Percentiles rank a stretch among this genome's conserved stretches.
phyloP scores from a whole-genome alignment of 441 rosid genomes.

The Populus hybrid region DNA sequence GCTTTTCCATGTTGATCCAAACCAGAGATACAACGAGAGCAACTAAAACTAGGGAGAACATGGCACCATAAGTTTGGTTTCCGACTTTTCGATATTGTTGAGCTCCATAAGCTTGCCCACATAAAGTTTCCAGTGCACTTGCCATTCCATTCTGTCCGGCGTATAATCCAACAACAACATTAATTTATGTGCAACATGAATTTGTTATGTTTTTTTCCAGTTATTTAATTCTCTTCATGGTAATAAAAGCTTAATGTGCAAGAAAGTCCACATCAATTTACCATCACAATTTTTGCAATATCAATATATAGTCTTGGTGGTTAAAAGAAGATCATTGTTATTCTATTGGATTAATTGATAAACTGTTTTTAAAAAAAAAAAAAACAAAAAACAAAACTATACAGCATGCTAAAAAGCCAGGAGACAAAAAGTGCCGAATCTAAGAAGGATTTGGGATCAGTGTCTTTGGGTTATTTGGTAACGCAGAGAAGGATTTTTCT shows the following conservation, averaged over 20 bases:
- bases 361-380: too few relatives aligned
- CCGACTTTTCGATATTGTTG: constrained; percentile 52
- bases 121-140: constrained; percentile 66
- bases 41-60: constrained; percentile 42
- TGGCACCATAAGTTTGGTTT: constrained; percentile 50
- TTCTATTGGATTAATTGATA: background rate
- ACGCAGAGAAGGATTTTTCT: background rate
- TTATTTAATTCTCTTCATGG: background rate
- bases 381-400: too few relatives aligned
- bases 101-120: constrained; percentile 85
- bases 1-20: constrained; percentile 56
- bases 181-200: background rate
- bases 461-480: background rate
- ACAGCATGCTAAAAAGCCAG: background rate
- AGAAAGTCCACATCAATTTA: background rate
- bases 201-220: background rate
- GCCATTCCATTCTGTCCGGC: constrained; percentile 65
- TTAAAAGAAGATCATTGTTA: background rate
- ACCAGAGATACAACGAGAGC: constrained; percentile 54
- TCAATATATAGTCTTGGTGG: background rate
- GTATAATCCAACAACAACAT: background rate
- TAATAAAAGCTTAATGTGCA: background rate
- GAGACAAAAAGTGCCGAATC: background rate
- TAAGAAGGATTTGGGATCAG: background rate
- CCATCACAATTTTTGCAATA: background rate